Percentiles rank a stretch among this genome's conserved stretches.
Conservation (phyloP, 2,329 filamentous ascomycete species). For the Helotiales sp. region DNA sequence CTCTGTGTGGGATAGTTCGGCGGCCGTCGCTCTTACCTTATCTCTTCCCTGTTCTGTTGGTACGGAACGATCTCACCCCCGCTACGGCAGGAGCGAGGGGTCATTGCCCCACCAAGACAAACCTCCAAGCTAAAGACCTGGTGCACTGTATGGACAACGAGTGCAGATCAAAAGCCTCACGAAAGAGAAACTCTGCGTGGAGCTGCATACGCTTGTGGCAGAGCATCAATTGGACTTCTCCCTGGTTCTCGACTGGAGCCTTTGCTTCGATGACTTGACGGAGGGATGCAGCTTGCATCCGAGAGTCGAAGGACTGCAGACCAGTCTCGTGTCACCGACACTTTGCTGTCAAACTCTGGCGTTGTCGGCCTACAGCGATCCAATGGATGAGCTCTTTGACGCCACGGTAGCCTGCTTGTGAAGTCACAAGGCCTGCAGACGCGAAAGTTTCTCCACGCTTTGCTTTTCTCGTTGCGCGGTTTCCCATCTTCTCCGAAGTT, state of each 20-base stretch:
- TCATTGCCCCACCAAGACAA: not conserved
- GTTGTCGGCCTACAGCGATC: not conserved
- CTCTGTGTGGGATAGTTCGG: not conserved
- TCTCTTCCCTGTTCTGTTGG: constrained; percentile 1
- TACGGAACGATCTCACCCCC: not conserved
- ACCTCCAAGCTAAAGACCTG: not conserved
- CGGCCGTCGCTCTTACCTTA: not conserved
- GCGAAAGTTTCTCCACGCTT: not conserved
- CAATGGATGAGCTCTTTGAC: constrained; percentile 5
- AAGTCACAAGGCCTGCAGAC: not conserved
- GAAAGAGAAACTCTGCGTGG: not conserved
- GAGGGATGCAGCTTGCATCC: constrained; percentile 1
- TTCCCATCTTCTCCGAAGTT: no score
- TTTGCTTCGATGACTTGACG: not conserved
- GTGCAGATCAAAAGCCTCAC: not conserved
- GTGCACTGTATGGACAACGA: no score
- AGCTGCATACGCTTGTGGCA: constrained; percentile 6
- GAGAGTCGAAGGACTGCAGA: constrained; percentile 5
- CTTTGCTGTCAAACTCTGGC: not conserved
- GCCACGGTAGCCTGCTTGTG: constrained; percentile 6
- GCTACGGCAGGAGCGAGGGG: constrained; percentile 1
- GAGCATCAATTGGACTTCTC: constrained; percentile 7
- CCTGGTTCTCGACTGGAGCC: not conserved
- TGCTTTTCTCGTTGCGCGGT: not conserved
- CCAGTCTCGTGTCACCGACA: constrained; percentile 4